Percentiles rank a stretch among this genome's conserved stretches.
phyloP scores from a whole-genome alignment of 2,329 filamentous ascomycete genomes.

The Kalaharituber pfeilii region DNA sequence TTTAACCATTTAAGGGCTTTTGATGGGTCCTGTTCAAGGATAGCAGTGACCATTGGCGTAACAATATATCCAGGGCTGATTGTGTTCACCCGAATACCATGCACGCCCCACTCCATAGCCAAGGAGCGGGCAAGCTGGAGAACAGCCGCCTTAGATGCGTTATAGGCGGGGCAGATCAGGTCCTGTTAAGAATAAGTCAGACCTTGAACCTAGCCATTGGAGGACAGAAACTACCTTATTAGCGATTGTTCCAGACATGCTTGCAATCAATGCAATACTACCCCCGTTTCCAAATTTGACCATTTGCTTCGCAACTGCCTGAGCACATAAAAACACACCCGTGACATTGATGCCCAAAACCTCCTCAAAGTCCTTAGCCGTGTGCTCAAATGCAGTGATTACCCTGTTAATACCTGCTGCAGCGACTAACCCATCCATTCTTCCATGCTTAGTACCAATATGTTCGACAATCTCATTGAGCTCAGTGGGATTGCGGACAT shows the following conservation, averaged over 20 bases:
- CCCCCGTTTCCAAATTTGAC: conserved; percentile 37
- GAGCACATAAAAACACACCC: conserved; percentile 71
- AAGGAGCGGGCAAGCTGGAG: conserved; percentile 54
- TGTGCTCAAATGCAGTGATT: conserved; percentile 64
- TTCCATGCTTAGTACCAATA: conserved; percentile 52
- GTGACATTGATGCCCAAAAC: conserved; percentile 76
- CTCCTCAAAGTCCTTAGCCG: conserved; percentile 53
- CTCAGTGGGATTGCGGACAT: conserved; percentile 53
- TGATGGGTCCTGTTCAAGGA: conserved; percentile 62
- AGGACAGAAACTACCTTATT: conserved; percentile 45
- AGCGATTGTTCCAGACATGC: conserved; percentile 50
- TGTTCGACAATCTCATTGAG: conserved; percentile 49
- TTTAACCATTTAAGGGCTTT: conserved; percentile 51
- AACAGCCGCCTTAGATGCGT: conserved; percentile 58
- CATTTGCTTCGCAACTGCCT: conserved; percentile 70
- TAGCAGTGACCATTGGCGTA: conserved; percentile 64
- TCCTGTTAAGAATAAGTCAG: conserved; percentile 31
- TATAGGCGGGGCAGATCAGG: conserved; percentile 51
- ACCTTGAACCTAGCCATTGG: no score
- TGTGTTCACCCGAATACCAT: conserved; percentile 64
- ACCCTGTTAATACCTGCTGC: conserved; percentile 63
- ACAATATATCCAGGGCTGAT: conserved; percentile 66
- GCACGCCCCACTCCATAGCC: conserved; percentile 52
- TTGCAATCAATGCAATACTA: conserved; percentile 50
- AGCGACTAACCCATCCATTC: conserved; percentile 61